phyloP scores from a whole-genome alignment of 805 yeast genomes.

The Metschnikowia corniflorae region DNA sequence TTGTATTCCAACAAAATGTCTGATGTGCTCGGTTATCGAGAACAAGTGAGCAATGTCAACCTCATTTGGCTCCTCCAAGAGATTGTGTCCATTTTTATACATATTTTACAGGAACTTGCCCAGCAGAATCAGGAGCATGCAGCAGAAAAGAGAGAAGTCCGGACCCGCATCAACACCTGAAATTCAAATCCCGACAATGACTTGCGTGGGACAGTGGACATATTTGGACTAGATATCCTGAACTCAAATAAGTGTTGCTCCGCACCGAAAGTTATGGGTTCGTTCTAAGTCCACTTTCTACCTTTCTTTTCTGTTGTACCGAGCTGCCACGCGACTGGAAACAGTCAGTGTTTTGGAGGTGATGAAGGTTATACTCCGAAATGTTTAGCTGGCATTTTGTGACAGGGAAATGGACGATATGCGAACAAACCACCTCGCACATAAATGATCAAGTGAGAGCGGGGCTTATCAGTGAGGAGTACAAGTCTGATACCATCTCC shows the following conservation, averaged over 20 bases:
- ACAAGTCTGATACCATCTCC: conserved; percentile 40
- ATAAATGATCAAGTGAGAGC: conserved; percentile 53
- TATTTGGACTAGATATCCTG: conserved; percentile 33
- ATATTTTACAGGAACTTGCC: conserved; percentile 52
- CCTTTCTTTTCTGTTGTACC: conserved; percentile 46
- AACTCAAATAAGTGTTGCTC: conserved; percentile 46
- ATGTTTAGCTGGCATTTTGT: conserved; percentile 79
- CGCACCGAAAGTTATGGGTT: conserved; percentile 72
- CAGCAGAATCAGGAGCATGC: conserved; percentile 6
- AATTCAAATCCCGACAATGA: conserved; percentile 30
- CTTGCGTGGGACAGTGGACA: conserved; percentile 41
- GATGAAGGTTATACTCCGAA: conserved; percentile 90
- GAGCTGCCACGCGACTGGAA: conserved; percentile 37
- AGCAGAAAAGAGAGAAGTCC: conserved; percentile 10
- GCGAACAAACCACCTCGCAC: conserved; percentile 88
- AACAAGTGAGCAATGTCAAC: conserved; percentile 49
- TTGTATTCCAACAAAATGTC: no score
- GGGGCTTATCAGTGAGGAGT: conserved; percentile 47
- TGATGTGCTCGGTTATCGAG: conserved; percentile 12
- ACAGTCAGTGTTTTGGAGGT: conserved; percentile 68
- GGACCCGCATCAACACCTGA: conserved; percentile 26
- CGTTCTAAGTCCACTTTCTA: conserved; percentile 56
- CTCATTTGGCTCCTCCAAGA: conserved; percentile 70
- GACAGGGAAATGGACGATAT: conserved; percentile 88
- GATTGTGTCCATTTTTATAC: conserved; percentile 65